Evolutionary conservation across 2,329 filamentous ascomycete species (phyloP).

Genomic region (Apiospora hydei): DNA sequence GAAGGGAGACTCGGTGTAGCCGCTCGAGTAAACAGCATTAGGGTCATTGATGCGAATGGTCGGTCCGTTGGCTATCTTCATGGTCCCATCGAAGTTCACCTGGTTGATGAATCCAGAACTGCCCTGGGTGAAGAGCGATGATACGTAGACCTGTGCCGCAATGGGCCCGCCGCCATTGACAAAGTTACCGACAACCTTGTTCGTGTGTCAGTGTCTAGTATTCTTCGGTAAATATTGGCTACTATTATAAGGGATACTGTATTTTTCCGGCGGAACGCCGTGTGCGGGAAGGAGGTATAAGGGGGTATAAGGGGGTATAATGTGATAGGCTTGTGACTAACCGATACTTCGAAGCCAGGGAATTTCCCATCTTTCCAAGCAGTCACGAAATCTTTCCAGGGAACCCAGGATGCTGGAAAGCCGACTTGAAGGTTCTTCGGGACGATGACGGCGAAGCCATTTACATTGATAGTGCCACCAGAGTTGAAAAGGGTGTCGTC

Average conservation of each 20-base stretch:
- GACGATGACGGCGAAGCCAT: slow-evolving; percentile 30
- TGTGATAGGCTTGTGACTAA: slow-evolving; percentile 26
- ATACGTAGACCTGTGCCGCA: slow-evolving; percentile 47
- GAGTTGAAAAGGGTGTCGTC: slow-evolving; percentile 27
- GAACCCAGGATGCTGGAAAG: slow-evolving; percentile 33
- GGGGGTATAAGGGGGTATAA: too few relatives aligned
- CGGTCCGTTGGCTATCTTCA: slow-evolving; percentile 47
- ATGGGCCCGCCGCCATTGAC: slow-evolving; percentile 43
- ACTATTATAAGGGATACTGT: too few relatives aligned
- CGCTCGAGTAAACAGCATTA: slow-evolving; percentile 48
- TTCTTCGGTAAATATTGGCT: neutral
- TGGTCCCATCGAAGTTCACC: slow-evolving; percentile 43
- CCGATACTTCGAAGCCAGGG: slow-evolving; percentile 35
- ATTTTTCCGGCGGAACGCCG: neutral
- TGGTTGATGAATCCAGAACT: slow-evolving; percentile 46
- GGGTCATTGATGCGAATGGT: slow-evolving; percentile 51
- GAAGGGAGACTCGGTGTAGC: slow-evolving; percentile 44
- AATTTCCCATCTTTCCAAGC: slow-evolving; percentile 21
- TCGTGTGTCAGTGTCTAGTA: neutral
- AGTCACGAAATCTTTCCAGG: slow-evolving; percentile 32
- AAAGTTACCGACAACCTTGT: slow-evolving; percentile 47
- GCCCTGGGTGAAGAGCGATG: slow-evolving; percentile 45
- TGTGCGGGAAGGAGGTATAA: neutral
- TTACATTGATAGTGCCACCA: slow-evolving; percentile 30
- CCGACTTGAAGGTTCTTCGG: slow-evolving; percentile 34